Evolutionary conservation across 108 stramenopile species (phyloP).

Genomic region (Pseudonitzschia pungens): DNA sequence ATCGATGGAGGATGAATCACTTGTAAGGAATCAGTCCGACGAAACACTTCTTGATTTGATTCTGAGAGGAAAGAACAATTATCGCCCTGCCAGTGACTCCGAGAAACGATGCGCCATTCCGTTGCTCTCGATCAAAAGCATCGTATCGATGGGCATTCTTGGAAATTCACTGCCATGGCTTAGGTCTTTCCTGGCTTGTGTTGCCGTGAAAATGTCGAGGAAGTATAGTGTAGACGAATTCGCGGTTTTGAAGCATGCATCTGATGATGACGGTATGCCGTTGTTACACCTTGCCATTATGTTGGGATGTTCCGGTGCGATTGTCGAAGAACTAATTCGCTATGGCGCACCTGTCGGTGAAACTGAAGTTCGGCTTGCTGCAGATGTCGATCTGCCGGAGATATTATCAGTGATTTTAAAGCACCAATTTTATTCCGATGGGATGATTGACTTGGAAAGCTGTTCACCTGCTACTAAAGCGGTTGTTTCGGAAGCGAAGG

Average conservation of each 20-base stretch:
- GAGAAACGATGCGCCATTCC: background rate
- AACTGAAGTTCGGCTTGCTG: conserved; percentile 35
- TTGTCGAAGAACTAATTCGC: conserved; percentile 32
- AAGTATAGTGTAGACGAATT: conserved; percentile 8
- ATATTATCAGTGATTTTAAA: conserved; percentile 34
- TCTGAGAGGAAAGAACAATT: conserved; percentile 4
- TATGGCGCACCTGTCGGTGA: conserved; percentile 31
- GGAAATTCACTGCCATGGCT: conserved; percentile 36
- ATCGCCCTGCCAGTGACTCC: background rate
- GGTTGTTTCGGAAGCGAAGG: conserved; percentile 27
- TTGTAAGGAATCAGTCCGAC: background rate
- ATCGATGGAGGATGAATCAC: background rate
- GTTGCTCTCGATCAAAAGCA: conserved; percentile 3
- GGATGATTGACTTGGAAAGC: conserved; percentile 19
- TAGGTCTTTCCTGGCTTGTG: conserved; percentile 22
- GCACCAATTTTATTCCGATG: conserved; percentile 36
- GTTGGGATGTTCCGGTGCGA: conserved; percentile 34
- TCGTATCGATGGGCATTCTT: conserved; percentile 34
- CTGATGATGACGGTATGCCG: conserved; percentile 47
- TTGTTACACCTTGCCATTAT: conserved; percentile 39
- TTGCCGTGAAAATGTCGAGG: conserved; percentile 11
- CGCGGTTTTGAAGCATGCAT: conserved; percentile 13
- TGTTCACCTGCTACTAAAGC: conserved; percentile 35
- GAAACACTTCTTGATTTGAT: conserved; percentile 4
- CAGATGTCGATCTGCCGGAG: conserved; percentile 26